phyloP scores from a whole-genome alignment of 768 basidiomycete genomes.

The Lepiota brunneoincarnata region DNA sequence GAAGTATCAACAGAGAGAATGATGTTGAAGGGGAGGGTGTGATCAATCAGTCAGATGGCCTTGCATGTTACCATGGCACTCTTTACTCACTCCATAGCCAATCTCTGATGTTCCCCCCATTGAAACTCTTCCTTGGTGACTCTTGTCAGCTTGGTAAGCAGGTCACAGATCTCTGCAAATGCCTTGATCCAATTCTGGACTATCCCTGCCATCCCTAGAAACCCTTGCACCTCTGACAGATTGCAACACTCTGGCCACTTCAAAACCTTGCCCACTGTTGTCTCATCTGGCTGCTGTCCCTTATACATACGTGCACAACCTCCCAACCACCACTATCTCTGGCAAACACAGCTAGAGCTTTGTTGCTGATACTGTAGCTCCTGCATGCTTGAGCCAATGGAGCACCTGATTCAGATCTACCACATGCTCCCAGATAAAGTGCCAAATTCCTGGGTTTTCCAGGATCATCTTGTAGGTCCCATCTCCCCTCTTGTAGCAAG shows the following conservation, averaged over 20 bases:
- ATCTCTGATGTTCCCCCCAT: constrained; percentile 16
- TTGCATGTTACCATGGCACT: constrained; percentile 19
- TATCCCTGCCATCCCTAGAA: constrained; percentile 26
- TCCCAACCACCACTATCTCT: too few species aligned
- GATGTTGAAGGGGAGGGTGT: constrained; percentile 15
- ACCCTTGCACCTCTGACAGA: constrained; percentile 22
- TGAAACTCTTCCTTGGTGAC: too few species aligned
- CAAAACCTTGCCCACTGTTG: too few species aligned
- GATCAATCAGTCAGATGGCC: constrained; percentile 23
- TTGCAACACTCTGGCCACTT: too few species aligned
- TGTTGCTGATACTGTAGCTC: constrained; percentile 3
- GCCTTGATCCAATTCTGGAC: constrained; percentile 23
- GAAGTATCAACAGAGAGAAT: constrained; percentile 5
- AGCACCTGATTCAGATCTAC: too few species aligned
- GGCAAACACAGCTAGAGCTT: constrained; percentile 25
- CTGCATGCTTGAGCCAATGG: too few species aligned
- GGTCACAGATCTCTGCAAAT: constrained; percentile 18
- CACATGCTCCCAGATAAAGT: too few species aligned
- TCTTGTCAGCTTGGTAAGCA: constrained; percentile 17
- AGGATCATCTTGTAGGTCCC: constrained; percentile 20
- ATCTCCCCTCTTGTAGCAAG: constrained; percentile 23
- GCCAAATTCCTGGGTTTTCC: constrained; percentile 26
- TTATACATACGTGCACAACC: too few species aligned
- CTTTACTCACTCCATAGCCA: constrained; percentile 24
- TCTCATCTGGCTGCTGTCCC: too few species aligned